phyloP scores from a whole-genome alignment of 257 asterid species.

The Fraxinus excelsior region DNA sequence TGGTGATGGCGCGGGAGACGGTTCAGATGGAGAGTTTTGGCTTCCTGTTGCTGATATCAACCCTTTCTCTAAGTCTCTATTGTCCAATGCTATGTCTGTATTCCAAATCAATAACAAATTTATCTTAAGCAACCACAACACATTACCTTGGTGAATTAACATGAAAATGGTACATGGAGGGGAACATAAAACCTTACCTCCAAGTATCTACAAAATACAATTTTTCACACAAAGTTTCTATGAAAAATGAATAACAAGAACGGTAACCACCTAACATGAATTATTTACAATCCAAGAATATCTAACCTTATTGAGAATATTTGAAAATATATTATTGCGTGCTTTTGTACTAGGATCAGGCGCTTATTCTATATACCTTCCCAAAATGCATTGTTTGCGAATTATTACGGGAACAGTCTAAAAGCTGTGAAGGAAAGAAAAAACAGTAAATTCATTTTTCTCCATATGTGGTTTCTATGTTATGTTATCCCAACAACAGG shows the following conservation, averaged over 20 bases:
- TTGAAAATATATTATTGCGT: background rate
- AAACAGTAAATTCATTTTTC: background rate
- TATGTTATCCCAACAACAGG: background rate
- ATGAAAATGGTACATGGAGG: background rate
- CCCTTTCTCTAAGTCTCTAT: conserved; percentile 39
- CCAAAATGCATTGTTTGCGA: background rate
- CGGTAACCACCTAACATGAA: background rate
- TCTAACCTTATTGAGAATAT: background rate
- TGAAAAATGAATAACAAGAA: too few species aligned
- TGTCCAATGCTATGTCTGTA: conserved; percentile 25
- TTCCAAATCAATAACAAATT: conserved; percentile 14
- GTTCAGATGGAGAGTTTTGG: conserved; percentile 34
- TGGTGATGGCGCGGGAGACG: conserved; percentile 50
- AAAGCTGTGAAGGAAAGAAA: background rate
- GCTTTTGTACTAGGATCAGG: background rate
- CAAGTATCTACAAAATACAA: background rate
- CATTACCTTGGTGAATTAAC: background rate
- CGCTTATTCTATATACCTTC: background rate
- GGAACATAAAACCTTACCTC: background rate
- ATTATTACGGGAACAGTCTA: background rate
- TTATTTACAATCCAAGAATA: background rate
- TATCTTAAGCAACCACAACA: background rate
- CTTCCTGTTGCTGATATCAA: conserved; percentile 16
- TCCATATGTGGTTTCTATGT: background rate
- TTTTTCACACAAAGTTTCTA: too few species aligned